These are phyloP conservation scores for Trichosporon sp. DNA, from an alignment of 1,284 basidiomycete genomes.

Conservation along the genomic window DNA sequence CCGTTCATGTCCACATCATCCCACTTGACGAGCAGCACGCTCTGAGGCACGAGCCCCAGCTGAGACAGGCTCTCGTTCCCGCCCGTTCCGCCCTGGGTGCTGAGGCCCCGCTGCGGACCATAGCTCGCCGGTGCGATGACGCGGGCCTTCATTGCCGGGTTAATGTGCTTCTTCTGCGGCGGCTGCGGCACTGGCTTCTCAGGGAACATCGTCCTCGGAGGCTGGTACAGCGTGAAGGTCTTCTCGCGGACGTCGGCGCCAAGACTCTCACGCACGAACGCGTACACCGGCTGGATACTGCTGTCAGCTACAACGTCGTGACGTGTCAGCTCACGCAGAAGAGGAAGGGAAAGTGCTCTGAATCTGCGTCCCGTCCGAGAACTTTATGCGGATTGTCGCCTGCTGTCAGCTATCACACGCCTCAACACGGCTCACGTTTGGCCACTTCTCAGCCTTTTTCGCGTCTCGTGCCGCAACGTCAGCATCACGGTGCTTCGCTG, in stretches of 20 bases:
- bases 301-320: conserved; percentile 19
- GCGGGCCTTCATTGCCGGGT: conserved; percentile 34
- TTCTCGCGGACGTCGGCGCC: conserved; percentile 35
- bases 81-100: conserved; percentile 47
- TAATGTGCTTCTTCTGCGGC: conserved; percentile 32
- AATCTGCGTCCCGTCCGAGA: conserved; percentile 54
- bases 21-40: conserved; percentile 51
- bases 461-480: conserved; percentile 43
- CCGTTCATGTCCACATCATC: conserved; percentile 54
- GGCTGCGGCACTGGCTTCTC: conserved; percentile 43
- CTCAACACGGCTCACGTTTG: conserved; percentile 39
- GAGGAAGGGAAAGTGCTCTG: conserved; percentile 51
- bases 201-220: conserved; percentile 50
- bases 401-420: conserved; percentile 20
- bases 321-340: conserved; percentile 41
- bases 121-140: conserved; percentile 48
- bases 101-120: conserved; percentile 39
- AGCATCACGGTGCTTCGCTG: conserved; percentile 49
- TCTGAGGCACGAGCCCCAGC: conserved; percentile 55
- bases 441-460: conserved; percentile 52
- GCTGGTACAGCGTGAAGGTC: conserved; percentile 55
- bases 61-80: conserved; percentile 48
- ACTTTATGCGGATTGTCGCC: conserved; percentile 54
- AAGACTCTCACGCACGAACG: conserved; percentile 51
- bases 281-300: conserved; percentile 56